Conservation (phyloP, 1,284 basidiomycete genomes). For the Uromyces viciae-fabae region DNA sequence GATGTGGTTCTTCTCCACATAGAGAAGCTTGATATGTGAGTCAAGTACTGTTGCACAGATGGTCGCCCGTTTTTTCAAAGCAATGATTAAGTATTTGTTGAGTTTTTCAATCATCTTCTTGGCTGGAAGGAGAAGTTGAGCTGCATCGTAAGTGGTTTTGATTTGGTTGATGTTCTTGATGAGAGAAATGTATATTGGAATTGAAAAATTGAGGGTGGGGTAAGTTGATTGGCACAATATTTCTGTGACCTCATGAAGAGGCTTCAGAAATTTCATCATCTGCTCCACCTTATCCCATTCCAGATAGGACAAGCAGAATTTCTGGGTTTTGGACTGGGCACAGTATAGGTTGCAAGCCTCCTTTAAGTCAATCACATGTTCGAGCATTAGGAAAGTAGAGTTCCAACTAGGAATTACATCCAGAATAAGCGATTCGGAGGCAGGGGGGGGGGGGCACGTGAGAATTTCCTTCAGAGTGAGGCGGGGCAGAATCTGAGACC, state of each 20-base stretch:
- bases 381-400: neutral
- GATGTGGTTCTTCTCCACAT: too few relatives aligned
- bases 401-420: too few relatives aligned
- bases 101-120: too few relatives aligned
- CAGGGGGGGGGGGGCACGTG: too few relatives aligned
- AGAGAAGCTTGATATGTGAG: too few relatives aligned
- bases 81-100: too few relatives aligned
- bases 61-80: too few relatives aligned
- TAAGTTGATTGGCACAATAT: neutral
- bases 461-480: neutral
- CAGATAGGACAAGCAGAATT: neutral
- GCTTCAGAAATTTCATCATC: neutral
- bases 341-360: neutral
- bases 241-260: neutral
- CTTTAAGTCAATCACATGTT: neutral
- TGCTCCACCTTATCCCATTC: neutral
- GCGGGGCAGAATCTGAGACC: neutral
- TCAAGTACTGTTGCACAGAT: too few relatives aligned
- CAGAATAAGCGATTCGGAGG: too few relatives aligned
- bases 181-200: neutral
- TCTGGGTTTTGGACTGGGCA: neutral
- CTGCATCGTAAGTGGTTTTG: too few relatives aligned
- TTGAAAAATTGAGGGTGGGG: neutral
- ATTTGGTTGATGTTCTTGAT: slow-evolving; percentile 10
- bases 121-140: too few relatives aligned